phyloP scores from a whole-genome alignment of 106 monocot species.

The Platanthera guangdongensis region DNA sequence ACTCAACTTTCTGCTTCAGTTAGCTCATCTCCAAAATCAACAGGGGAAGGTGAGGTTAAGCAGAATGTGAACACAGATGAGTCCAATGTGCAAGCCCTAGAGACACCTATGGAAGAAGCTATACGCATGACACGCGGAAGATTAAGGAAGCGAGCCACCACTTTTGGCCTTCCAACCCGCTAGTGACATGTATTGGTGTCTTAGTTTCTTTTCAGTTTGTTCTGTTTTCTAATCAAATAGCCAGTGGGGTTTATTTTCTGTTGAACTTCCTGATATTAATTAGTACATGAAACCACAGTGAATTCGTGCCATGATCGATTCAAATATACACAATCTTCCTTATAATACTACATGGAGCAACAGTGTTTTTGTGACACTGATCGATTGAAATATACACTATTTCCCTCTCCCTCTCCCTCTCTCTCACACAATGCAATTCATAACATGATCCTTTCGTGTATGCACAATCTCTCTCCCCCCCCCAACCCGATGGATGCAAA shows the following conservation, averaged over 20 bases:
- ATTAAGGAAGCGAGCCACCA: conserved; percentile 23
- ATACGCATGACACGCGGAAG: conserved; percentile 43
- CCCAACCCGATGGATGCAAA: too few relatives aligned
- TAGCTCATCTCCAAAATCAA: background rate
- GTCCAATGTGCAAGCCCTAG: conserved; percentile 9
- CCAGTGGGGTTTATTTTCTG: background rate
- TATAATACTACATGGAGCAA: too few relatives aligned
- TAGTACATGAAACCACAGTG: background rate
- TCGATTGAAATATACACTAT: too few relatives aligned
- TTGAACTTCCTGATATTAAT: background rate
- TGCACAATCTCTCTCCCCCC: too few relatives aligned
- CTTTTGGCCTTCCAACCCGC: background rate
- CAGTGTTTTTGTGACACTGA: too few relatives aligned
- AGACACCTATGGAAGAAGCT: conserved; percentile 36
- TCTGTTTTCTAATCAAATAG: background rate
- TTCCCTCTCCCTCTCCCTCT: too few relatives aligned
- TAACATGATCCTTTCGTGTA: too few relatives aligned
- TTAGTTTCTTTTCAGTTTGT: background rate
- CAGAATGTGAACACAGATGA: background rate
- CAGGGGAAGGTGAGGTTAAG: conserved; percentile 9
- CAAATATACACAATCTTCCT: too few relatives aligned
- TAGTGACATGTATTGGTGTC: background rate
- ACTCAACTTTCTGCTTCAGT: background rate
- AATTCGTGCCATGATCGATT: background rate
- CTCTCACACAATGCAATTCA: too few relatives aligned